These are phyloP conservation scores for Kalaharituber pfeilii DNA, from an alignment of 2,329 filamentous ascomycete genomes.

Conservation along the genomic window DNA sequence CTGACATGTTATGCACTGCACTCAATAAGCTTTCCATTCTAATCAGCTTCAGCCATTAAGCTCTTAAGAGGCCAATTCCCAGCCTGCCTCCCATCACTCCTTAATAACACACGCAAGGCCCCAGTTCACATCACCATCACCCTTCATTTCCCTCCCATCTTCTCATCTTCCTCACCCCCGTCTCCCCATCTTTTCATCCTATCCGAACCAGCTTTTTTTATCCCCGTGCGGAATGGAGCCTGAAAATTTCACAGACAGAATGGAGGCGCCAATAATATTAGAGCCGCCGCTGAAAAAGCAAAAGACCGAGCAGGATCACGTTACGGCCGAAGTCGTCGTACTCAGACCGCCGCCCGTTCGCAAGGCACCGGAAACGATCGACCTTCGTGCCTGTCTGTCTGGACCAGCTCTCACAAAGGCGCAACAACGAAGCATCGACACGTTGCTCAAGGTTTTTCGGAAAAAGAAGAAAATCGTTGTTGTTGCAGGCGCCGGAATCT, in stretches of 20 bases:
- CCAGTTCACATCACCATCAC: conserved; percentile 4
- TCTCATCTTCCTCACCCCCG: conserved; percentile 10
- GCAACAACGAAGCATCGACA: conserved; percentile 46
- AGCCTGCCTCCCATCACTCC: too few species aligned
- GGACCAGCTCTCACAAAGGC: conserved; percentile 28
- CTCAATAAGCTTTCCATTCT: too few species aligned
- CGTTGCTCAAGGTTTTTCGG: conserved; percentile 55
- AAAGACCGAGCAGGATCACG: conserved; percentile 6
- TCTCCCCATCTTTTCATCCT: background rate
- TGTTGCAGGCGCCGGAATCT: conserved; percentile 90
- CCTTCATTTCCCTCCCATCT: conserved; percentile 9
- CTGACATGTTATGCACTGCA: too few species aligned
- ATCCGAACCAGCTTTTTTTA: background rate
- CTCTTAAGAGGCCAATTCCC: background rate
- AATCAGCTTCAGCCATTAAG: too few species aligned
- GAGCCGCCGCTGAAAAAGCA: background rate
- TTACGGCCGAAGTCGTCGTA: conserved; percentile 11
- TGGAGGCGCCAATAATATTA: too few species aligned
- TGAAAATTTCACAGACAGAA: background rate
- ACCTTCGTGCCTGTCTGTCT: conserved; percentile 36
- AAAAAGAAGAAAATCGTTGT: conserved; percentile 95
- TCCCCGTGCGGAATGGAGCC: background rate
- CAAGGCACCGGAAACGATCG: conserved; percentile 61
- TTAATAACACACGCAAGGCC: too few species aligned
- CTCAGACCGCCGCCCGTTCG: conserved; percentile 1